Evolutionary conservation across 768 basidiomycete species (phyloP).

Genomic region (Naematelia encephala): DNA sequence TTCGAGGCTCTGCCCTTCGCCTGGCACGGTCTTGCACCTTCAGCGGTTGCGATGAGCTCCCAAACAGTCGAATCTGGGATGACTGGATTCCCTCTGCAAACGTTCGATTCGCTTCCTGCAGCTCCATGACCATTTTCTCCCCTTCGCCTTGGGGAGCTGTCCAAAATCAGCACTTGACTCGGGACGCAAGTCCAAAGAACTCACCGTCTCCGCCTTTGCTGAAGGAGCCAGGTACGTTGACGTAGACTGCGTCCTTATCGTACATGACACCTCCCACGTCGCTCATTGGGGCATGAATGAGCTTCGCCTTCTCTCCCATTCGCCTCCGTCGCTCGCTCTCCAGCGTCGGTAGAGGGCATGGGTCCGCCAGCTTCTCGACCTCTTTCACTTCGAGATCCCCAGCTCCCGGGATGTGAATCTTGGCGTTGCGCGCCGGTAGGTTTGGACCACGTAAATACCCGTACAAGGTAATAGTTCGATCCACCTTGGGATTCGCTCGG

Average conservation of each 20-base stretch:
- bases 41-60: slow-evolving; percentile 71
- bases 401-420: slow-evolving; percentile 90
- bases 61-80: slow-evolving; percentile 79
- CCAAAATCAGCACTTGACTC: background rate
- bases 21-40: slow-evolving; percentile 40
- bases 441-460: slow-evolving; percentile 81
- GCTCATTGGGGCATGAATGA: slow-evolving; percentile 97
- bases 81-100: slow-evolving; percentile 77
- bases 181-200: slow-evolving; percentile 10
- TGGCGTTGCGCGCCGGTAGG: slow-evolving; percentile 54
- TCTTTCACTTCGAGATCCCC: slow-evolving; percentile 78
- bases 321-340: slow-evolving; percentile 85
- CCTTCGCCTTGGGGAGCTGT: slow-evolving; percentile 83
- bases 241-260: slow-evolving; percentile 97
- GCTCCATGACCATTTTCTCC: slow-evolving; percentile 93
- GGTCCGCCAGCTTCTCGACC: slow-evolving; percentile 77
- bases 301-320: slow-evolving; percentile 90
- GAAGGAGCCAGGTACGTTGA: slow-evolving; percentile 95
- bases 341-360: slow-evolving; percentile 86
- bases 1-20: slow-evolving; percentile 38
- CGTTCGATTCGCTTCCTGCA: slow-evolving; percentile 79
- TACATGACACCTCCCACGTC: slow-evolving; percentile 95
- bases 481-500: slow-evolving; percentile 78
- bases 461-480: slow-evolving; percentile 88
- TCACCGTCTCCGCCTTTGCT: slow-evolving; percentile 59